Percentiles rank a stretch among this genome's conserved stretches.
These are phyloP conservation scores for Cladosporium phlei DNA, from an alignment of 2,329 filamentous ascomycete species.

Conservation along the genomic window DNA sequence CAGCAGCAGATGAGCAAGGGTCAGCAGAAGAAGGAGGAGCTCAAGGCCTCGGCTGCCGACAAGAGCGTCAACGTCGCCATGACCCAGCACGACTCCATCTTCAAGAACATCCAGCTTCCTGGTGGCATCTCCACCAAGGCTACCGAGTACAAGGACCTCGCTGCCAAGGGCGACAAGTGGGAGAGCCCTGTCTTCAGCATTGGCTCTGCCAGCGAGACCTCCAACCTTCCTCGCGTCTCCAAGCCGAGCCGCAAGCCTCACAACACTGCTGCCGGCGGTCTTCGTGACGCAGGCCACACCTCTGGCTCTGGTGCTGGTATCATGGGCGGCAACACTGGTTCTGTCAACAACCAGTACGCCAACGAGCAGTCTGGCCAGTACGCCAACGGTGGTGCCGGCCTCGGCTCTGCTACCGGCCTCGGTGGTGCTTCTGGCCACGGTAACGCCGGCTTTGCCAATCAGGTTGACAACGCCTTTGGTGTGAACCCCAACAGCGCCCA, in stretches of 20 bases:
- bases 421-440: constrained; percentile 23
- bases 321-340: constrained; percentile 14
- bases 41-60: constrained; percentile 52
- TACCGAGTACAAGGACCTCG: constrained; percentile 85
- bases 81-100: constrained; percentile 85
- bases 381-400: constrained; percentile 1
- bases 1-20: constrained; percentile 69
- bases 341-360: constrained; percentile 17
- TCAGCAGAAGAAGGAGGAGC: constrained; percentile 68
- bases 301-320: constrained; percentile 5
- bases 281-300: constrained; percentile 14
- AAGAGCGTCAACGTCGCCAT: constrained; percentile 78
- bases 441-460: constrained; percentile 35
- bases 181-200: constrained; percentile 91
- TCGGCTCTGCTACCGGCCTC: constrained; percentile 11
- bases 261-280: constrained; percentile 31
- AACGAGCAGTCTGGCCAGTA: constrained; percentile 13
- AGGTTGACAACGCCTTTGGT: constrained; percentile 42
- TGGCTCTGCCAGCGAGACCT: constrained; percentile 68
- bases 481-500: not conserved
- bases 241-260: constrained; percentile 58
- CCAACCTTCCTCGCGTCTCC: constrained; percentile 59
- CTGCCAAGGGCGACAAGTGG: constrained; percentile 86
- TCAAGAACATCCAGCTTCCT: constrained; percentile 80
- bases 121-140: constrained; percentile 90